These are phyloP conservation scores for Glaciozyma martinii DNA, from an alignment of 768 basidiomycete genomes.

Conservation along the genomic window DNA sequence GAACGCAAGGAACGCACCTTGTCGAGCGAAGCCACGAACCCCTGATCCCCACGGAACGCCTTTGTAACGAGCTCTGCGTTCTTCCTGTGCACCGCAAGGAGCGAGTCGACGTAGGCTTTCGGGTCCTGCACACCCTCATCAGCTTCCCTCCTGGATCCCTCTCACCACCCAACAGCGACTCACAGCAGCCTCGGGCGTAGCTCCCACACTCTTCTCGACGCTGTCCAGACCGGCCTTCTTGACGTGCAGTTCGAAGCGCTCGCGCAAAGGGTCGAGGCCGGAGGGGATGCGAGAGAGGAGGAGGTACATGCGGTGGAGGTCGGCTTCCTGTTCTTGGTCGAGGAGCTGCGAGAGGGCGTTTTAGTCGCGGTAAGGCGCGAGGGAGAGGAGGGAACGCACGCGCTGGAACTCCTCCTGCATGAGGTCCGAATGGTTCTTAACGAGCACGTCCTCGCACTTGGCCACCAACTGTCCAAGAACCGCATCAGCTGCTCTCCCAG, in stretches of 20 bases:
- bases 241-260: slow-evolving; percentile 90
- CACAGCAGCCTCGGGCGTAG: slow-evolving; percentile 51
- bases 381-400: slow-evolving; percentile 16
- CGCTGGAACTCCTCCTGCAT: slow-evolving; percentile 92
- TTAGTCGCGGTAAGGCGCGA: no score
- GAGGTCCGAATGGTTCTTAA: slow-evolving; percentile 68
- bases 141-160: not conserved
- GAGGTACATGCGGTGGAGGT: slow-evolving; percentile 88
- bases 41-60: slow-evolving; percentile 84
- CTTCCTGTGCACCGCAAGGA: slow-evolving; percentile 84
- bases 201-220: slow-evolving; percentile 59
- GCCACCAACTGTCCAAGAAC: slow-evolving; percentile 38
- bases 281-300: slow-evolving; percentile 82
- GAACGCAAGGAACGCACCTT: slow-evolving; percentile 37
- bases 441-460: slow-evolving; percentile 79
- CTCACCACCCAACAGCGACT: slow-evolving; percentile 11
- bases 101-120: slow-evolving; percentile 84
- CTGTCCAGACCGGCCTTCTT: slow-evolving; percentile 78
- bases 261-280: slow-evolving; percentile 80
- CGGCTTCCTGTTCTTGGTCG: slow-evolving; percentile 89
- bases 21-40: slow-evolving; percentile 87
- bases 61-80: slow-evolving; percentile 78
- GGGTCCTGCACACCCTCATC: slow-evolving; percentile 50
- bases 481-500: not conserved
- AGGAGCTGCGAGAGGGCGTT: slow-evolving; percentile 44